These are phyloP conservation scores for Penicillium sp. DNA, from an alignment of 2,329 filamentous ascomycete species.

Conservation along the genomic window DNA sequence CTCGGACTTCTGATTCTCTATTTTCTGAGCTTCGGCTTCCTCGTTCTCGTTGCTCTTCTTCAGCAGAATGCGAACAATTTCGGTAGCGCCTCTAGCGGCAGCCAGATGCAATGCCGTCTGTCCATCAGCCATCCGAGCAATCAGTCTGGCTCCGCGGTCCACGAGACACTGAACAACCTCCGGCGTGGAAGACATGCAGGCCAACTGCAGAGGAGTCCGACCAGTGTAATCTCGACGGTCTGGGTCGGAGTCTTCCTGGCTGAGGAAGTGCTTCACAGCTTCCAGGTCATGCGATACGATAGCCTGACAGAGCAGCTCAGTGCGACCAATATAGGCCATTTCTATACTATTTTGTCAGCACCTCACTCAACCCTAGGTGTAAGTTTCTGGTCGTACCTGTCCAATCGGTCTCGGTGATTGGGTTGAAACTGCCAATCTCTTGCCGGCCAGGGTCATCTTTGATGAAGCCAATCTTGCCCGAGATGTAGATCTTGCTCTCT, in stretches of 20 bases:
- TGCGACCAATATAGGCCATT: slow-evolving; percentile 86
- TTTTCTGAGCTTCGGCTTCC: slow-evolving; percentile 42
- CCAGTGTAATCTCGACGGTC: slow-evolving; percentile 78
- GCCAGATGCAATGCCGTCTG: slow-evolving; percentile 82
- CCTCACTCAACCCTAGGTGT: background rate
- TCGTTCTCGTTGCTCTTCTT: slow-evolving; percentile 65
- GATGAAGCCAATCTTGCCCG: slow-evolving; percentile 71
- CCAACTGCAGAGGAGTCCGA: slow-evolving; percentile 75
- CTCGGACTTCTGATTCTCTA: slow-evolving; percentile 21
- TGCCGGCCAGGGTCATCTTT: slow-evolving; percentile 82
- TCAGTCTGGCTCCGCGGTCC: slow-evolving; percentile 69
- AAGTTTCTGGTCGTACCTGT: slow-evolving; percentile 47
- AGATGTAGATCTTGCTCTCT: slow-evolving; percentile 75
- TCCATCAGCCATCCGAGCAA: slow-evolving; percentile 75
- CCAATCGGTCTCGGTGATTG: slow-evolving; percentile 80
- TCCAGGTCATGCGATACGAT: slow-evolving; percentile 75
- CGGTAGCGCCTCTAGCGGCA: slow-evolving; percentile 65
- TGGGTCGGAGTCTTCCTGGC: slow-evolving; percentile 68
- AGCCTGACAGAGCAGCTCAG: slow-evolving; percentile 73
- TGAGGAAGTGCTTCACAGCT: slow-evolving; percentile 68
- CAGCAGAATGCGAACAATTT: slow-evolving; percentile 72
- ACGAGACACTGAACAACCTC: slow-evolving; percentile 72
- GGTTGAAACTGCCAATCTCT: slow-evolving; percentile 72
- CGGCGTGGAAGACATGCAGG: slow-evolving; percentile 66
- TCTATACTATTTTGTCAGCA: slow-evolving; percentile 45